phyloP scores from a whole-genome alignment of 331 rosid genomes.

The Acacia concinna region DNA sequence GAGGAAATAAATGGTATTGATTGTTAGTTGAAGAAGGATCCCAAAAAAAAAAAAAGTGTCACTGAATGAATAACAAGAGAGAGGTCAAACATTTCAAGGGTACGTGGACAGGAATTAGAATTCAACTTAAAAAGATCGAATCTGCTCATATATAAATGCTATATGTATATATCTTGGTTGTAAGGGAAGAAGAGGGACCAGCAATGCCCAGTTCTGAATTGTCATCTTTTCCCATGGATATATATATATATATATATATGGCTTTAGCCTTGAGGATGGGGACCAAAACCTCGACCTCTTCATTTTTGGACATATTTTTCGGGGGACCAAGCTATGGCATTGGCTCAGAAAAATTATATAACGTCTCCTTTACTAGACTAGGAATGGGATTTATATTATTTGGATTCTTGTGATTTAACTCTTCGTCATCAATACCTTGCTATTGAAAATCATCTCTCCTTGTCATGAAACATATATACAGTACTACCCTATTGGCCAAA shows the following conservation, averaged over 20 bases:
- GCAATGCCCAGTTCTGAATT: not conserved
- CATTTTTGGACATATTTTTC: not conserved
- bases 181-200: not conserved
- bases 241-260: not conserved
- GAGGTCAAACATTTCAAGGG: not conserved
- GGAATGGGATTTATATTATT: not conserved
- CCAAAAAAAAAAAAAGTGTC: not conserved
- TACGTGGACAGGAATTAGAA: not conserved
- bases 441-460: not conserved
- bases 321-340: not conserved
- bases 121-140: not conserved
- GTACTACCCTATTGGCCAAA: no score
- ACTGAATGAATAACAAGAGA: not conserved
- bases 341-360: not conserved
- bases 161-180: not conserved
- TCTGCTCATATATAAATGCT: not conserved
- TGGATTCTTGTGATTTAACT: not conserved
- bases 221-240: not conserved
- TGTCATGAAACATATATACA: not conserved
- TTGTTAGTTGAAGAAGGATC: not conserved
- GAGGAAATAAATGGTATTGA: not conserved
- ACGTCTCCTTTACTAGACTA: not conserved
- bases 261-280: not conserved
- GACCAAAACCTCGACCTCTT: not conserved
- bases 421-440: not conserved